These are phyloP conservation scores for Cadophora gregata DNA, from an alignment of 2,329 filamentous ascomycete genomes.

Conservation along the genomic window DNA sequence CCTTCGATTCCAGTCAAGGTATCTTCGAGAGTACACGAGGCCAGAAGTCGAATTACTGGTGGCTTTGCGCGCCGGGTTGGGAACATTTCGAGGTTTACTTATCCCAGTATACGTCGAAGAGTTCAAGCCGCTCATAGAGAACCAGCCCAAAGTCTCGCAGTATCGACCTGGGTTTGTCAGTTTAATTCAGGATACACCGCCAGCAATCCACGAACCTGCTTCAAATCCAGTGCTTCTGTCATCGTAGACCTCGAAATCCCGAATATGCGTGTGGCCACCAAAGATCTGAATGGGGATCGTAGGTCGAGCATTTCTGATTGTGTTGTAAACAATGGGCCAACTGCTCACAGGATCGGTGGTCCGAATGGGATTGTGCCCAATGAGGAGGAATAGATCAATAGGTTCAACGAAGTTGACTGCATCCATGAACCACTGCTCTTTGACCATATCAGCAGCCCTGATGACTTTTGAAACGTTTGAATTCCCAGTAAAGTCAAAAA, in stretches of 20 bases:
- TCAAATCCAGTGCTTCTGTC: constrained; percentile 77
- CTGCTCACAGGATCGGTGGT: constrained; percentile 64
- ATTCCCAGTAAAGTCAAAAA: constrained; percentile 90
- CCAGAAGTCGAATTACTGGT: constrained; percentile 37
- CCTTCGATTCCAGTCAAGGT: constrained; percentile 90
- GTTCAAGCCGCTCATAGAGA: constrained; percentile 73
- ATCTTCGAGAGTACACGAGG: constrained; percentile 70
- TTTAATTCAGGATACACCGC: neutral
- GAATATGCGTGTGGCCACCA: constrained; percentile 85
- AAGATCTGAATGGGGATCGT: constrained; percentile 87
- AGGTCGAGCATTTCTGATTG: constrained; percentile 76
- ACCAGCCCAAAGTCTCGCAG: constrained; percentile 91
- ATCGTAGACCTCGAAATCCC: constrained; percentile 82
- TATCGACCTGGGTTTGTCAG: constrained; percentile 59
- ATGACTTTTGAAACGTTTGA: constrained; percentile 87
- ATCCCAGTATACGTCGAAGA: constrained; percentile 37
- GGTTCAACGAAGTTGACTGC: constrained; percentile 75
- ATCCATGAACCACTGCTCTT: constrained; percentile 84
- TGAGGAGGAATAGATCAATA: constrained; percentile 79
- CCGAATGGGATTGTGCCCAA: constrained; percentile 81
- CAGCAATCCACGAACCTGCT: constrained; percentile 59
- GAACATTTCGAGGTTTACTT: constrained; percentile 35
- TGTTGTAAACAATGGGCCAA: constrained; percentile 75
- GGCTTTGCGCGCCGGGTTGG: constrained; percentile 44
- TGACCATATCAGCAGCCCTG: constrained; percentile 76